phyloP scores from a whole-genome alignment of 225 moss, liverwort and hornwort species.

The Bryum argenteum region DNA sequence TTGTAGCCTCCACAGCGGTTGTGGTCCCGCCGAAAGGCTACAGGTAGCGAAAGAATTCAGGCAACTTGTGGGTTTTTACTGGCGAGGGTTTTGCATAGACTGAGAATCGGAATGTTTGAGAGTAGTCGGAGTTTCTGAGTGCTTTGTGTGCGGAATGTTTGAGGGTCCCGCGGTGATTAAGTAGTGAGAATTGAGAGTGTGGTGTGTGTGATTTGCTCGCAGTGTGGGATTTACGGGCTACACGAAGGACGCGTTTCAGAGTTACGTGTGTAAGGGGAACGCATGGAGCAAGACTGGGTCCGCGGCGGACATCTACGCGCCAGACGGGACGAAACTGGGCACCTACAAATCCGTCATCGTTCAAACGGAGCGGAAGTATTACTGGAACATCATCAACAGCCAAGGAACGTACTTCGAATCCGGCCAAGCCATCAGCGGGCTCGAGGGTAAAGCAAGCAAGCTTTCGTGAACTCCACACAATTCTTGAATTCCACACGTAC shows the following conservation, averaged over 20 bases:
- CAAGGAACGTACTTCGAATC: conserved; percentile 38
- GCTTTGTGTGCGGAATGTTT: conserved; percentile 3
- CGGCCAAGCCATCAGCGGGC: conserved; percentile 41
- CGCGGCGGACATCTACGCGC: conserved; percentile 20
- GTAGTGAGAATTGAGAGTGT: too few relatives aligned
- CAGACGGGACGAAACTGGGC: conserved; percentile 30
- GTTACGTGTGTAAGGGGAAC: conserved; percentile 28
- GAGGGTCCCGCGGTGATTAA: too few relatives aligned
- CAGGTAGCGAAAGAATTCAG: conserved; percentile 19
- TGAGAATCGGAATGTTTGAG: background rate
- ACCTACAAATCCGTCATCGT: conserved; percentile 34
- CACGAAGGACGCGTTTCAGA: conserved; percentile 24
- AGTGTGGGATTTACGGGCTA: conserved; percentile 43
- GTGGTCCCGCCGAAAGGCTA: conserved; percentile 48
- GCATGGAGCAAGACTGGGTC: conserved; percentile 39
- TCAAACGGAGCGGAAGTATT: conserved; percentile 26
- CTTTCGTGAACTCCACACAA: too few relatives aligned
- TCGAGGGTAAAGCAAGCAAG: conserved; percentile 39
- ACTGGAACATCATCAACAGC: conserved; percentile 43
- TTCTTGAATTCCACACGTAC: too few relatives aligned
- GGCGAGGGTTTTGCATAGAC: background rate
- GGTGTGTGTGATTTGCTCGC: conserved; percentile 4
- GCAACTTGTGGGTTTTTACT: too few relatives aligned
- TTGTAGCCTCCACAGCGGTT: conserved; percentile 17
- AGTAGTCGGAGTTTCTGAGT: background rate